phyloP scores from a whole-genome alignment of 2,329 filamentous ascomycete species.

The Aspergillus candidus region DNA sequence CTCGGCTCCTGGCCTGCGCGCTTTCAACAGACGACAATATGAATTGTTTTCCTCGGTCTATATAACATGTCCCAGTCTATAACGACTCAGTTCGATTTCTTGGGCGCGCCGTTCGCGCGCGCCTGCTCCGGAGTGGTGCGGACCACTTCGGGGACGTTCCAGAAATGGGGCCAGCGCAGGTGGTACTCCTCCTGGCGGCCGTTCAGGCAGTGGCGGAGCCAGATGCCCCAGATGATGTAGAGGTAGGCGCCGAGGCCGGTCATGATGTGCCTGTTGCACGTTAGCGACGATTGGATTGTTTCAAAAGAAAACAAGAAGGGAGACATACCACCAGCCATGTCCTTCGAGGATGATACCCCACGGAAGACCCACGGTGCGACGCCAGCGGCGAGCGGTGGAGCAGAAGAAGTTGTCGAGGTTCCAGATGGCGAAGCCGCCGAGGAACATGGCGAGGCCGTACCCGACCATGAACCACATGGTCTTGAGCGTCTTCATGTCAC shows the following conservation, averaged over 20 bases:
- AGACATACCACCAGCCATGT: conserved; percentile 63
- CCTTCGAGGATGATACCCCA: conserved; percentile 73
- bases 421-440: conserved; percentile 72
- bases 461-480: conserved; percentile 73
- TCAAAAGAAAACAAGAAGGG: conserved; percentile 1
- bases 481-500: conserved; percentile 53
- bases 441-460: conserved; percentile 63
- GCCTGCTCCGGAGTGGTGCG: conserved; percentile 17
- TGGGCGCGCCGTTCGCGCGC: conserved; percentile 19
- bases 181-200: conserved; percentile 65
- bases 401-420: conserved; percentile 74
- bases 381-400: conserved; percentile 56
- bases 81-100: conserved; percentile 23
- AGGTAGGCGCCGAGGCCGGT: conserved; percentile 78
- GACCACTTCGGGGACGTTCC: conserved; percentile 53
- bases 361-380: conserved; percentile 64
- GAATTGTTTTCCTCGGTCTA: no score
- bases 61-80: no score
- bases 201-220: conserved; percentile 71
- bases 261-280: conserved; percentile 60
- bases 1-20: conserved; percentile 3
- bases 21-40: background rate
- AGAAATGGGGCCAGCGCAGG: conserved; percentile 61
- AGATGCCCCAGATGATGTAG: conserved; percentile 78
- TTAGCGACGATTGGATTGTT: conserved; percentile 8